Evolutionary conservation across 129 eudicot genomes (phyloP).

Genomic region (Mikania micrantha): DNA sequence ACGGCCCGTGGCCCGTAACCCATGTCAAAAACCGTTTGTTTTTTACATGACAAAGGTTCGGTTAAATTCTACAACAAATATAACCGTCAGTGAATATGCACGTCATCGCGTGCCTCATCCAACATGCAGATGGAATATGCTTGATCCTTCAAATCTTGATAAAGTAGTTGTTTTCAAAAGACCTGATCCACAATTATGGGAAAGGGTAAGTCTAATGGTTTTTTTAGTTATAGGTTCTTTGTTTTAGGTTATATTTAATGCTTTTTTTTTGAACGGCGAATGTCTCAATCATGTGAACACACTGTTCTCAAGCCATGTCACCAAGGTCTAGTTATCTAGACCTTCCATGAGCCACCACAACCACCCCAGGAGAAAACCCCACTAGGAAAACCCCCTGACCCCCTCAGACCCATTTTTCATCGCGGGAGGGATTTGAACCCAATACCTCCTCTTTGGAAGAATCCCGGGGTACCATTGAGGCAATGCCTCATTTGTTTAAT

Average conservation of each 20-base stretch:
- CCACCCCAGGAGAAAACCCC: no score
- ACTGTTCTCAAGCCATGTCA: no score
- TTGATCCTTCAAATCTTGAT: constrained; percentile 63
- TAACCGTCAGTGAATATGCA: constrained; percentile 50
- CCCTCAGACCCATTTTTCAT: no score
- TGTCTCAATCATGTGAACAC: no score
- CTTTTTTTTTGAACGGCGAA: no score
- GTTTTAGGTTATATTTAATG: neutral
- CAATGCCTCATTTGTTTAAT: no score
- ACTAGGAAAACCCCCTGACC: no score
- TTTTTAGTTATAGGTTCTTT: neutral
- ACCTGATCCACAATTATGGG: constrained; percentile 82
- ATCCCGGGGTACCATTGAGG: no score
- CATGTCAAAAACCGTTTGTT: constrained; percentile 89
- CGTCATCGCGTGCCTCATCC: constrained; percentile 71
- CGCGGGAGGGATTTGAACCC: no score
- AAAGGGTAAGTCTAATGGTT: constrained; percentile 53
- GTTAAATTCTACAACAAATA: constrained; percentile 38
- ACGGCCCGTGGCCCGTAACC: constrained; percentile 73
- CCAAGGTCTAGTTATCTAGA: no score
- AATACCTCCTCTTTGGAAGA: no score
- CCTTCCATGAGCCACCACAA: no score
- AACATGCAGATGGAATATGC: constrained; percentile 73
- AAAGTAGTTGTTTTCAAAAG: constrained; percentile 55
- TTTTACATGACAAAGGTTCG: constrained; percentile 58